Percentiles rank a stretch among this genome's conserved stretches.
phyloP scores from a whole-genome alignment of 2,329 filamentous ascomycete species.

The Aspergillus fijiensis region DNA sequence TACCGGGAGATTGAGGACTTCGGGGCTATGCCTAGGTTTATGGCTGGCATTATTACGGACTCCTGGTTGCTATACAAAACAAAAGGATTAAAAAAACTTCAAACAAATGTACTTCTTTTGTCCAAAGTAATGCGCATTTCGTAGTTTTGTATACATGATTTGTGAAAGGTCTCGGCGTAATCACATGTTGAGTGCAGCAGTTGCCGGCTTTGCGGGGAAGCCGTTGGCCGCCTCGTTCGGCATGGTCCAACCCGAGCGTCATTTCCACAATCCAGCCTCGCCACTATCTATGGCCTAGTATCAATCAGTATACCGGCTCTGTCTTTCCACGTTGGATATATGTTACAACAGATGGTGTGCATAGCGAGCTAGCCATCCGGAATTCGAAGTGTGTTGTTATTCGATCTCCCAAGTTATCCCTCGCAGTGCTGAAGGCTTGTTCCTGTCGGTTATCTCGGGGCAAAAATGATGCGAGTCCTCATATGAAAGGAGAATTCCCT shows the following conservation, averaged over 20 bases:
- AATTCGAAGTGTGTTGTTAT: neutral
- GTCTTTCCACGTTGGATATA: neutral
- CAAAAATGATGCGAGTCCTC: neutral
- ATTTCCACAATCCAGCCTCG: neutral
- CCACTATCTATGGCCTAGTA: neutral
- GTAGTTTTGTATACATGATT: too few relatives aligned
- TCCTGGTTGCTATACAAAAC: too few relatives aligned
- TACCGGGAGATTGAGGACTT: too few relatives aligned
- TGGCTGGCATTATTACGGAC: too few relatives aligned
- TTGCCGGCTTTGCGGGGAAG: conserved; percentile 19
- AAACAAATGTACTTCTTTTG: too few relatives aligned
- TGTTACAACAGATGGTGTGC: neutral
- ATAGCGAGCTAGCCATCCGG: too few relatives aligned
- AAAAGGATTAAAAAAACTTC: too few relatives aligned
- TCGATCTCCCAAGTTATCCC: neutral
- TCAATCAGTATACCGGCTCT: too few relatives aligned
- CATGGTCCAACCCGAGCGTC: neutral
- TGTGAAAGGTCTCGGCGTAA: too few relatives aligned
- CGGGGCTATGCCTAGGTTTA: too few relatives aligned
- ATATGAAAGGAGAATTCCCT: neutral
- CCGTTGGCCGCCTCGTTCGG: conserved; percentile 10
- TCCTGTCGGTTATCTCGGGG: neutral
- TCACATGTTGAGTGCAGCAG: too few relatives aligned
- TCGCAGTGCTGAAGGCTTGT: neutral
- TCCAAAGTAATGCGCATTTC: too few relatives aligned